Percentiles rank a stretch among this genome's conserved stretches.
phyloP scores from a whole-genome alignment of 805 yeast genomes.

The Kluyveromyces siamensis region DNA sequence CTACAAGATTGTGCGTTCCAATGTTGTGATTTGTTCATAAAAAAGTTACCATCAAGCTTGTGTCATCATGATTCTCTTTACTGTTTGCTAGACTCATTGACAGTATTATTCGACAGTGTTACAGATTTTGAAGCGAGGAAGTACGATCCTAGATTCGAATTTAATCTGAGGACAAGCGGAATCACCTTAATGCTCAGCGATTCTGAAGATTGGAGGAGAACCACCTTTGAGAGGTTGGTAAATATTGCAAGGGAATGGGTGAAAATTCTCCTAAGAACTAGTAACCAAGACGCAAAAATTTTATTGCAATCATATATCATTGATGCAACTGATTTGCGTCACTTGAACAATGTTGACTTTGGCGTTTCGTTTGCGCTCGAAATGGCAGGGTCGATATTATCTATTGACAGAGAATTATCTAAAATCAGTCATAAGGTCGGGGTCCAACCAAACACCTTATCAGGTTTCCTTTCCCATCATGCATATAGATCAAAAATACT shows the following conservation, averaged over 20 bases:
- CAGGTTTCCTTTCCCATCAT: conserved; percentile 69
- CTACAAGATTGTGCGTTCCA: conserved; percentile 74
- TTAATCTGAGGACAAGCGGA: conserved; percentile 34
- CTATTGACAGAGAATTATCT: conserved; percentile 57
- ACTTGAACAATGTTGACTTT: conserved; percentile 43
- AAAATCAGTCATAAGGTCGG: conserved; percentile 32
- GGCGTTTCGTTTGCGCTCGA: conserved; percentile 90
- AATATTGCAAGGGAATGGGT: conserved; percentile 63
- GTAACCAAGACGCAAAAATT: conserved; percentile 69
- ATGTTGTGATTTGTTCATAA: conserved; percentile 62
- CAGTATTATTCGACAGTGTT: conserved; percentile 68
- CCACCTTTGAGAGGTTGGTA: conserved; percentile 53
- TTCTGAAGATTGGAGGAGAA: conserved; percentile 75
- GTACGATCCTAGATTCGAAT: conserved; percentile 75
- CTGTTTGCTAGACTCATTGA: conserved; percentile 71
- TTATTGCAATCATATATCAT: conserved; percentile 71
- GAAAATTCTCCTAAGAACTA: conserved; percentile 41
- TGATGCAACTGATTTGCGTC: conserved; percentile 30
- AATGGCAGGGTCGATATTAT: conserved; percentile 68
- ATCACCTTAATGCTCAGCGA: conserved; percentile 35
- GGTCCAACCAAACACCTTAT: conserved; percentile 45
- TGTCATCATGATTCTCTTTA: conserved; percentile 68
- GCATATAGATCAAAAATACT: conserved; percentile 52
- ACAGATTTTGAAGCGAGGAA: conserved; percentile 76
- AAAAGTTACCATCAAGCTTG: conserved; percentile 63